Conservation (phyloP, 169 alveolate species). For the Cryptosporidium ryanae region DNA sequence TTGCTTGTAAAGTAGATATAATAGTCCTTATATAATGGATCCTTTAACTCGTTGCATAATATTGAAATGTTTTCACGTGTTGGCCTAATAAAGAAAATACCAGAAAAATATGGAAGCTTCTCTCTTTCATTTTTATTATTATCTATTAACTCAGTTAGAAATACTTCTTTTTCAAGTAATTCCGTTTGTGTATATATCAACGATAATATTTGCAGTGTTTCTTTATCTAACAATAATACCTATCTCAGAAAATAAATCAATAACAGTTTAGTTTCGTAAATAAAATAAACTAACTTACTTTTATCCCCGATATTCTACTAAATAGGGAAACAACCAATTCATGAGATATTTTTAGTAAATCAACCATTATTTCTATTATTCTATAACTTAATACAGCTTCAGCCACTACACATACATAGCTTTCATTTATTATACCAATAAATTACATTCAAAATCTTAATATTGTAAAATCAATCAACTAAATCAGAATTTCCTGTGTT, state of each 20-base stretch:
- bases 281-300: conserved; percentile 31
- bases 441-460: too few relatives aligned
- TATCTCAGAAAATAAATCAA: conserved; percentile 73
- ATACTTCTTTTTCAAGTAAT: conserved; percentile 91
- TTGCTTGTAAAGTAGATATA: conserved; percentile 89
- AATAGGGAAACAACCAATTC: conserved; percentile 30
- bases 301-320: conserved; percentile 60
- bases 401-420: too few relatives aligned
- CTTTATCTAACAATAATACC: conserved; percentile 92
- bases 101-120: conserved; percentile 90
- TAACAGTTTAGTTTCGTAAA: neutral
- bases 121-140: conserved; percentile 79
- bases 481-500: too few relatives aligned
- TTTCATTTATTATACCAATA: too few relatives aligned
- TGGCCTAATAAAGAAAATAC: conserved; percentile 90
- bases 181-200: conserved; percentile 90
- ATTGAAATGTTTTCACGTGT: conserved; percentile 86
- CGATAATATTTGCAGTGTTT: conserved; percentile 90
- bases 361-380: neutral
- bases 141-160: conserved; percentile 91
- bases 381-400: too few relatives aligned
- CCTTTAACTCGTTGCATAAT: conserved; percentile 86
- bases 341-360: conserved; percentile 28
- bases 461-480: too few relatives aligned
- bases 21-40: conserved; percentile 89